Evolutionary conservation across 768 basidiomycete species (phyloP).

Genomic region (Tulasnella sp.): DNA sequence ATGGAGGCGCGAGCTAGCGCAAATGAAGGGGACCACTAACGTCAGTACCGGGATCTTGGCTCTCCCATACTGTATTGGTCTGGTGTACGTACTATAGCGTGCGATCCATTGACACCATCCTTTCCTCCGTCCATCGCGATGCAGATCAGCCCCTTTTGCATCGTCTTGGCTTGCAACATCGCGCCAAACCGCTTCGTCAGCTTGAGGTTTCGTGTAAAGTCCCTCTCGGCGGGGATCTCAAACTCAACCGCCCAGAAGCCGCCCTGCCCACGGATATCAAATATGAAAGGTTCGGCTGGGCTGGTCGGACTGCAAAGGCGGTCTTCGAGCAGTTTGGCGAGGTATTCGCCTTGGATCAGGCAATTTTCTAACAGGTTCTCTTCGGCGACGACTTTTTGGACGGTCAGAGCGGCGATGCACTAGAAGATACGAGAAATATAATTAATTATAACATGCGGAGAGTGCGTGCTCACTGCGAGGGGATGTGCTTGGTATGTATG

Average conservation of each 20-base stretch:
- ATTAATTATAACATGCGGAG: neutral
- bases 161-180: constrained; percentile 54
- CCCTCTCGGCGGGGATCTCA: constrained; percentile 38
- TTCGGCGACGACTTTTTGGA: constrained; percentile 56
- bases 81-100: constrained; percentile 45
- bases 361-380: constrained; percentile 63
- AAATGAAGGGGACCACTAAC: no score
- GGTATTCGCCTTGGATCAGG: constrained; percentile 46
- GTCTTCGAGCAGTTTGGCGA: constrained; percentile 42
- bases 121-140: constrained; percentile 69
- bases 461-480: neutral
- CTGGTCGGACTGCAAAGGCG: constrained; percentile 45
- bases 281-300: constrained; percentile 52
- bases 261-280: constrained; percentile 75
- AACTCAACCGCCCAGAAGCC: constrained; percentile 80
- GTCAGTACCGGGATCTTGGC: neutral
- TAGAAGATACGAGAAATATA: constrained; percentile 29
- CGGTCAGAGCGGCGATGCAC: constrained; percentile 71
- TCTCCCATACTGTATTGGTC: no score
- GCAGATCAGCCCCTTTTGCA: constrained; percentile 54
- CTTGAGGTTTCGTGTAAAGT: constrained; percentile 28
- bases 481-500: constrained; percentile 65
- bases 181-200: constrained; percentile 49
- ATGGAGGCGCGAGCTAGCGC: constrained; percentile 53
- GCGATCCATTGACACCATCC: constrained; percentile 63